Conservation (phyloP, 2,329 filamentous ascomycete species). For the Cercospora citrullina region DNA sequence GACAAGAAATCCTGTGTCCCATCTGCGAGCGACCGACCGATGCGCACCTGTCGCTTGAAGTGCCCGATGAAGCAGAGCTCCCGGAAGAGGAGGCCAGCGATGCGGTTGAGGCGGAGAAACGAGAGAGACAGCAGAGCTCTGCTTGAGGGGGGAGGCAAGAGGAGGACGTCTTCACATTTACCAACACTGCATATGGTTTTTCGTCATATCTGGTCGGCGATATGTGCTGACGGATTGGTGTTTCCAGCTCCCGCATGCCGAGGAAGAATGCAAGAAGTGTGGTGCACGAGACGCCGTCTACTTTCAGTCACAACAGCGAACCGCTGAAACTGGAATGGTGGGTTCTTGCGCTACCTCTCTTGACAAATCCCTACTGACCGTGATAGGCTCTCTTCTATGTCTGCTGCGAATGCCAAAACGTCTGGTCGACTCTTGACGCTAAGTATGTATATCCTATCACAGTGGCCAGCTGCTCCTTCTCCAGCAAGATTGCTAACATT, state of each 20-base stretch:
- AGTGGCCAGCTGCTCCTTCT: background rate
- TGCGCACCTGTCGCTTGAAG: slow-evolving; percentile 48
- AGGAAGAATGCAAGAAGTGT: slow-evolving; percentile 82
- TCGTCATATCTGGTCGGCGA: slow-evolving; percentile 35
- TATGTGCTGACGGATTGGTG: slow-evolving; percentile 38
- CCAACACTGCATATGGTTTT: slow-evolving; percentile 21
- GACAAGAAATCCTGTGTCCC: slow-evolving; percentile 57
- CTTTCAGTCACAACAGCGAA: slow-evolving; percentile 98
- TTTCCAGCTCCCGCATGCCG: slow-evolving; percentile 41
- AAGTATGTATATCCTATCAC: slow-evolving; percentile 1
- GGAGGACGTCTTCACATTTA: slow-evolving; percentile 25
- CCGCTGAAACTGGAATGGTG: slow-evolving; percentile 97
- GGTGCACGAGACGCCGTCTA: slow-evolving; percentile 89
- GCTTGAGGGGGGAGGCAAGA: slow-evolving; percentile 33
- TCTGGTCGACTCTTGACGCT: slow-evolving; percentile 57
- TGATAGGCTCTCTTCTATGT: slow-evolving; percentile 60
- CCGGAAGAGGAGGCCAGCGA: slow-evolving; percentile 31
- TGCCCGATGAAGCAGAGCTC: slow-evolving; percentile 42
- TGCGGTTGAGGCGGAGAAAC: slow-evolving; percentile 33
- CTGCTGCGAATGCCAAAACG: slow-evolving; percentile 89
- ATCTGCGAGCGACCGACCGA: slow-evolving; percentile 52
- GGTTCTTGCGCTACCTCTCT: slow-evolving; percentile 40
- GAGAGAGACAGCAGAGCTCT: slow-evolving; percentile 31
- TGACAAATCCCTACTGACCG: slow-evolving; percentile 20
- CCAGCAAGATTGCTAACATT: background rate